Percentiles rank a stretch among this genome's conserved stretches.
phyloP scores from a whole-genome alignment of 2,329 filamentous ascomycete species.

The Grosmannia penicillata region DNA sequence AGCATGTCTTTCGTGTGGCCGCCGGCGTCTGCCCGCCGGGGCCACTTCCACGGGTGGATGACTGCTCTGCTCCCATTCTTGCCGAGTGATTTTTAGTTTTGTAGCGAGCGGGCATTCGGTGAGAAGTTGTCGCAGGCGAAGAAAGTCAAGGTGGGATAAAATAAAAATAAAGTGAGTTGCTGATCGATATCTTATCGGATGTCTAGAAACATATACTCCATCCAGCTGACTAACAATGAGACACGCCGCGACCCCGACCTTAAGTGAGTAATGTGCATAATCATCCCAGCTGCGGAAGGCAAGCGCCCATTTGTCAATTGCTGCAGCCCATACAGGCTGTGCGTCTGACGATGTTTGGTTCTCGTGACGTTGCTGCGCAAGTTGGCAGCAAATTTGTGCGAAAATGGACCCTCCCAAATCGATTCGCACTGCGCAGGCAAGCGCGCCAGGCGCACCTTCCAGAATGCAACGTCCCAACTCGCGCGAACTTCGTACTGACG shows the following conservation, averaged over 20 bases:
- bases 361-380: too few species aligned
- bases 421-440: neutral
- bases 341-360: too few species aligned
- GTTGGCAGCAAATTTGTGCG: too few species aligned
- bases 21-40: constrained; percentile 11
- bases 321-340: too few species aligned
- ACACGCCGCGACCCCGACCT: neutral
- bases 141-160: neutral
- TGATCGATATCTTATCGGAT: too few species aligned
- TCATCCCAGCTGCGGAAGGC: too few species aligned
- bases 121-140: neutral
- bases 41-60: constrained; percentile 21
- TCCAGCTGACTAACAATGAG: neutral
- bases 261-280: neutral
- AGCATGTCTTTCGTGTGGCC: constrained; percentile 48
- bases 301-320: too few species aligned
- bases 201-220: too few species aligned
- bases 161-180: too few species aligned
- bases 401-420: too few species aligned
- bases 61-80: constrained; percentile 42
- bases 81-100: neutral
- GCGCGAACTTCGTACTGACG: too few species aligned
- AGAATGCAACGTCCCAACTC: too few species aligned
- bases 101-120: neutral
- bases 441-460: neutral